Evolutionary conservation across 768 basidiomycete genomes (phyloP), one percentile per base, ranked within the genome.

Genomic region (Lentinus brumalis): DNA sequence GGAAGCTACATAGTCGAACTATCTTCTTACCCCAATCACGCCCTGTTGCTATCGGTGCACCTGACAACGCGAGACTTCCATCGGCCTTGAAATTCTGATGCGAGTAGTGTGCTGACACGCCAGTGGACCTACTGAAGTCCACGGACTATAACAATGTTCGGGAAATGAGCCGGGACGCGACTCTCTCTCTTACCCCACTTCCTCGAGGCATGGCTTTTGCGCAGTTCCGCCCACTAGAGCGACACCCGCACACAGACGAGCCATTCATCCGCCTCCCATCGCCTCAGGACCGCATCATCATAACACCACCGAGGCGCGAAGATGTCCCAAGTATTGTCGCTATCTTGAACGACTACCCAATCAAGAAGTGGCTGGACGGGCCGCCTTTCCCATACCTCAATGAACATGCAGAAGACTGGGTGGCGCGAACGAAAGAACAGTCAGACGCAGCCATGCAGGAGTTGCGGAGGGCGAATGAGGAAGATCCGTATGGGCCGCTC

Each of bases 281-380:
- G 31, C 84, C 84, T 50, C 76, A 77, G 59, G 77, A 83, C 46
- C 75, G 75, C 57, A 81, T 88, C 65, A 81, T 88, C 56, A 61
- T 88, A 42, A 88, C 86, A 2, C 82, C 87, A 18, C 83, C 83
- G 12, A 82, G 86, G 39, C 57, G 67, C n/a, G 71, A 69, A 39
- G 84, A 87, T 65, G 77, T 72, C 16, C 69, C 76, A 31, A 53
- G 65, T 15, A 59, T 78, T 16, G 64, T 76, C 9, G 61, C 74
- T 0, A 67, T 77, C 53, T 61, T 87, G 64, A 87, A 87, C 64
- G 83, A 88, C 61, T 70, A 73, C 1, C 63, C 60, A 3, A 76
- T 90, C 10, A 78, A 76, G 58, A 66, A 65, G 30, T 81, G 75
- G 77, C 66, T 88, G 14, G 70, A 70, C 29, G 70, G 72, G 0